Conservation (phyloP, 768 basidiomycete genomes). For the Pleurotus giganteus region DNA sequence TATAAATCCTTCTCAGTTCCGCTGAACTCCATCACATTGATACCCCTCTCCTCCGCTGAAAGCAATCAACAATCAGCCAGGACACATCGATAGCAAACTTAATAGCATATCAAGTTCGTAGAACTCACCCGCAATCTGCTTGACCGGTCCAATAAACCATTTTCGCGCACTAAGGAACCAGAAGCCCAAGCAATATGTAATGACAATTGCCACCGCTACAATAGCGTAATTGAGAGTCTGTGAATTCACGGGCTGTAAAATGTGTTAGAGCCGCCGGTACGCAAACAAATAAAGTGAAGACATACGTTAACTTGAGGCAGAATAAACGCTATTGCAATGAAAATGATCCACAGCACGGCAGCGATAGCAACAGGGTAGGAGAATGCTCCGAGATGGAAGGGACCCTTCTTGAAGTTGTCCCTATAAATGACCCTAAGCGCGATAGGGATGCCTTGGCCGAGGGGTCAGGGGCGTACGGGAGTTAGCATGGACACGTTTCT, state of each 20-base stretch:
- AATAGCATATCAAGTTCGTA: not conserved
- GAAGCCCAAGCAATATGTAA: constrained; percentile 60
- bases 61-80: not conserved
- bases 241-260: constrained; percentile 56
- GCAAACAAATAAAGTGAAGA: too few relatives aligned
- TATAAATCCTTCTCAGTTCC: constrained; percentile 22
- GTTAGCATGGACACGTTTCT: constrained; percentile 7
- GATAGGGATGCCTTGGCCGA: constrained; percentile 58
- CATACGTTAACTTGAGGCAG: constrained; percentile 64
- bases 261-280: too few relatives aligned
- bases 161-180: constrained; percentile 71
- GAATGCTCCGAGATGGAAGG: constrained; percentile 67
- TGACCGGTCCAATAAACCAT: constrained; percentile 72
- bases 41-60: constrained; percentile 47
- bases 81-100: not conserved
- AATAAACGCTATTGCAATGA: constrained; percentile 74
- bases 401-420: constrained; percentile 59
- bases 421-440: constrained; percentile 62
- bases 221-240: constrained; percentile 75
- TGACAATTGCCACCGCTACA: constrained; percentile 74
- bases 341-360: constrained; percentile 66
- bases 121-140: constrained; percentile 56
- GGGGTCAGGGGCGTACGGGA: not conserved
- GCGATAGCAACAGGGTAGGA: constrained; percentile 57
- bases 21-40: constrained; percentile 42